Evolutionary conservation across 805 yeast species (phyloP), one percentile per base, ranked within the genome.

Genomic region (Jamesozyma jinghongensis): DNA sequence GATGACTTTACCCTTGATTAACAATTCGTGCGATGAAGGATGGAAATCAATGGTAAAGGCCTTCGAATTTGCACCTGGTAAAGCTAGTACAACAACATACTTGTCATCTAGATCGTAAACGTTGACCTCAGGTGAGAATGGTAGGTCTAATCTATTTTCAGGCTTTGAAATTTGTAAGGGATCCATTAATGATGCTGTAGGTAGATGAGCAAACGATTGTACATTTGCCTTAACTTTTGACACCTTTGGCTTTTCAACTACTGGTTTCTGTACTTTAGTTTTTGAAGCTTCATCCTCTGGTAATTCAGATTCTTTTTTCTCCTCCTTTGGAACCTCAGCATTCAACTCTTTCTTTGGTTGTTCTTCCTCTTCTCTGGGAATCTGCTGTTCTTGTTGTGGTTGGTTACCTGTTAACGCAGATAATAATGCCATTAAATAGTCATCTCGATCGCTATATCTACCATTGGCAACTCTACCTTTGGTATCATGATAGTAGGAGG

Each of bases 41-140:
- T 77, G 82, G 57, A 67, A 77, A 50, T 77, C 79, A 32, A 77
- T 68, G 38, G 70, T 72, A 46, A 77, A 69, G 14, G 72, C 67
- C 32, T 69, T 67, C 18, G 74, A 69, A 26, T 67, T 63, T 2
- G 79, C 78, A 36, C 83, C 83, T n/a, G 83, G 77, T 19, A 77
- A 54, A 3, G 80, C 71, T 11, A 76, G 54, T 1, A 71, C 71
- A 11, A 75, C 68, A 13, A 66, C 52, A 46, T 75, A 77, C 14
- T 62, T 57, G 14, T 65, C 65, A 1, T 65, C 64, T 37, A 66
- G 61, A 44, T 77, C 78, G 48, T 75, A 76, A n/a, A 76, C 70
- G 47, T 77, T 78, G 3, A 76, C 61, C 41, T 74, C 72, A 19
- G 83, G 82, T 10, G 80, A 71, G 45, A 74, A 74, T 46, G 79